These are phyloP conservation scores for Monosporascus sp. DNA, from an alignment of 2,329 filamentous ascomycete genomes.

Conservation along the genomic window DNA sequence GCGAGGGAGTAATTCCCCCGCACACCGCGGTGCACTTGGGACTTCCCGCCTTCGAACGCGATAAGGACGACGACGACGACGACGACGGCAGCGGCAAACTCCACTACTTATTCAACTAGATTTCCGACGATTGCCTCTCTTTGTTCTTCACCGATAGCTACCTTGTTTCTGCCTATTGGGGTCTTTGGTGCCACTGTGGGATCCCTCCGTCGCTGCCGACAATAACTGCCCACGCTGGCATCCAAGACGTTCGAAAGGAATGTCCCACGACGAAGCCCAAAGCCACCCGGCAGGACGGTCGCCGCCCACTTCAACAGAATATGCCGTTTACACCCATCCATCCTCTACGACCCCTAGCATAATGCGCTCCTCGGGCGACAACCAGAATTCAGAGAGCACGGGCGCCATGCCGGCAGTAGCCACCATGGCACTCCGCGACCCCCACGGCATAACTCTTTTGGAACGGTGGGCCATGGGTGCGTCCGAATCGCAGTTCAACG, in stretches of 20 bases:
- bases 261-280: slow-evolving; percentile 47
- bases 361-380: slow-evolving; percentile 17
- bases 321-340: slow-evolving; percentile 27
- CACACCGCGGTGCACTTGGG: slow-evolving; percentile 43
- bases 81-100: too few relatives aligned
- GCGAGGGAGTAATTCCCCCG: slow-evolving; percentile 52
- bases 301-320: slow-evolving; percentile 25
- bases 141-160: background rate
- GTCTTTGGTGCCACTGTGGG: background rate
- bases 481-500: slow-evolving; percentile 67
- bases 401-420: slow-evolving; percentile 16
- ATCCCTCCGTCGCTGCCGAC: background rate
- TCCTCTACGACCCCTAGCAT: slow-evolving; percentile 23
- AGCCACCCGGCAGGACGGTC: slow-evolving; percentile 24
- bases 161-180: background rate
- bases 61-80: too few relatives aligned
- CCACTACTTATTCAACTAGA: too few relatives aligned
- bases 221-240: slow-evolving; percentile 9
- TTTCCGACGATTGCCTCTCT: too few relatives aligned
- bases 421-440: slow-evolving; percentile 26
- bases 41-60: slow-evolving; percentile 7
- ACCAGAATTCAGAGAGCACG: slow-evolving; percentile 7
- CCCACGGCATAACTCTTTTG: slow-evolving; percentile 34
- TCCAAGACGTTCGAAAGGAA: slow-evolving; percentile 26
- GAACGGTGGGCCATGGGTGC: slow-evolving; percentile 53